Evolutionary conservation across 2,329 filamentous ascomycete genomes (phyloP).

Genomic region (Colletotrichum neosansevieriae): DNA sequence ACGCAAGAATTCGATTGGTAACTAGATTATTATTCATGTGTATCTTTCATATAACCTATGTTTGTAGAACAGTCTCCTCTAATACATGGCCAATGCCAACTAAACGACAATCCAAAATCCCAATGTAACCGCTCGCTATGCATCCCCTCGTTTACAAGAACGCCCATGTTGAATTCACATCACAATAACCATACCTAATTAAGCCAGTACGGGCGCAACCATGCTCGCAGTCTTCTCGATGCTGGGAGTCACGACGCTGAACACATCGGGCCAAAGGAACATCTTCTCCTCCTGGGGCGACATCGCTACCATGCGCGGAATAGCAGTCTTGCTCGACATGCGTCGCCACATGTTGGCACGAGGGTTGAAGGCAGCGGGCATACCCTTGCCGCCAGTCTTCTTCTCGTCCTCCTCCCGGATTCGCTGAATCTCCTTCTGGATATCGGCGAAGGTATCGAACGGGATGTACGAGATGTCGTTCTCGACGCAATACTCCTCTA

Average conservation of each 20-base stretch:
- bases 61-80: background rate
- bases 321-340: slow-evolving; percentile 68
- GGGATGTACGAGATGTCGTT: slow-evolving; percentile 70
- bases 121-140: slow-evolving; percentile 32
- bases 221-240: slow-evolving; percentile 40
- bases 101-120: slow-evolving; percentile 1
- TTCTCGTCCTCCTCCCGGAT: slow-evolving; percentile 70
- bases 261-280: slow-evolving; percentile 72
- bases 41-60: background rate
- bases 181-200: background rate
- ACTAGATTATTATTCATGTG: background rate
- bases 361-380: slow-evolving; percentile 73
- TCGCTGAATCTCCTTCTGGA: slow-evolving; percentile 69
- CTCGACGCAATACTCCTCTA: slow-evolving; percentile 76
- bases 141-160: slow-evolving; percentile 12
- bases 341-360: slow-evolving; percentile 76
- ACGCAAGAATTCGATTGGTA: too few relatives aligned
- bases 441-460: slow-evolving; percentile 76
- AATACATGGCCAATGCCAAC: background rate
- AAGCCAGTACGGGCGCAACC: slow-evolving; percentile 29
- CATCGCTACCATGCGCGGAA: slow-evolving; percentile 50
- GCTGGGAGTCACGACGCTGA: slow-evolving; percentile 55
- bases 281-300: slow-evolving; percentile 70
- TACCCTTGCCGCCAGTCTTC: slow-evolving; percentile 70
- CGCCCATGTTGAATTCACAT: background rate